Evolutionary conservation across 768 basidiomycete species (phyloP), one percentile per base, ranked within the genome.

Genomic region (Astraeus odoratus): DNA sequence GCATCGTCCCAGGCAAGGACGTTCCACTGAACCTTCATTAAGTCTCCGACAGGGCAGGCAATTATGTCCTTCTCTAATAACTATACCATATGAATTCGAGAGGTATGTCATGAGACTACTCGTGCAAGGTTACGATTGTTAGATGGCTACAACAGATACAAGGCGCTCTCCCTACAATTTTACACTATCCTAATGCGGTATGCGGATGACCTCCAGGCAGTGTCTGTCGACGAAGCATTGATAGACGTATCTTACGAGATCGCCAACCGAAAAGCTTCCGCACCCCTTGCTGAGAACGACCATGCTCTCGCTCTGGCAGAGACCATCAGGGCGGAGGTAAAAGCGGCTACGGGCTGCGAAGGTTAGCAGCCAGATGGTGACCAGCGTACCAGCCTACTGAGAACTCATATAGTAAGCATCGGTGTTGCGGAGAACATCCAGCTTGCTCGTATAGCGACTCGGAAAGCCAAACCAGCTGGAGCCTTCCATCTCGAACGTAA

Each of bases 41-140:
- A 90, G 91, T 58, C 67, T 93, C 20, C 84, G 86, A 46, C 89
- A 86, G 59, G 89, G 85, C 8, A 72, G 82, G 29, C 76, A 81
- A 49, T 61, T 93, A 4, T 95, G 91, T 59, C 81, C 90, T 0
- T 63, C 69, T 5, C 56, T 95, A 2, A 51, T 74, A 27, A 91
- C 89, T 0, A 81, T 94, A 8, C 91, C 93, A 1, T 99, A 97
- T 60, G 95, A 99, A 59, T 99, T 99, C 51, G 86, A 95, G 43
- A 72, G 73, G 84, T 81, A 53, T 51, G 72, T 65, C 2, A 23
- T 25, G 42, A 9, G 10, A 19, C n/a, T 8, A 15, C 3, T 10
- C n/a, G 8, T 6, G 20, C 20, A 3, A 5, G 30, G 25, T 5
- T 12, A 3, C 6, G 16, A 20, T 23, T 40, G n/a, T 47, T 39